A percentile compares a stretch with the other conserved stretches of the same genome.
Conservation (phyloP, 345 rosid genomes). For the Eucalyptus pauciflora region DNA sequence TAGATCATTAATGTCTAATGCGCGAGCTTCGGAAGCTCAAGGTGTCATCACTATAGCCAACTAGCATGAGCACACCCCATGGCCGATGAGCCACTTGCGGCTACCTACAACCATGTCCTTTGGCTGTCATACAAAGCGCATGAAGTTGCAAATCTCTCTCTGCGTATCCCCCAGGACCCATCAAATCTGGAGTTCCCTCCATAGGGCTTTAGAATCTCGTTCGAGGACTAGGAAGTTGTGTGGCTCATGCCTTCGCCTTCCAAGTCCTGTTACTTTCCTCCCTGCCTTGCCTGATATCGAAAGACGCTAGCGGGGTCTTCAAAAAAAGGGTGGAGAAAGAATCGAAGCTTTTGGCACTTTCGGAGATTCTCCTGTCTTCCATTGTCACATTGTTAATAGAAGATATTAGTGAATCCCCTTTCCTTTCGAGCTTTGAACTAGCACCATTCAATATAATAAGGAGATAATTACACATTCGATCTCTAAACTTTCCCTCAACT, state of each 20-base stretch:
- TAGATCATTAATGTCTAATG: background rate
- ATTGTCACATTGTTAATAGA: background rate
- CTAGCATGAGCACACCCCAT: no score
- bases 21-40: background rate
- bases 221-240: background rate
- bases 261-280: background rate
- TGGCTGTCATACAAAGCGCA: background rate
- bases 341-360: background rate
- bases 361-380: background rate
- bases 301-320: background rate
- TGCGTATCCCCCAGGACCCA: background rate
- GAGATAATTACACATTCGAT: background rate
- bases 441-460: background rate
- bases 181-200: background rate
- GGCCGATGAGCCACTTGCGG: background rate
- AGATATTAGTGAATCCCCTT: background rate
- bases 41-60: no score
- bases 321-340: background rate
- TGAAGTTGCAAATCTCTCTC: background rate
- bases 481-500: rapidly evolving
- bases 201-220: background rate
- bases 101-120: background rate
- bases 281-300: background rate
- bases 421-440: background rate
- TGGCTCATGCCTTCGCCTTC: background rate